Evolutionary conservation across 2,329 filamentous ascomycete species (phyloP).

Genomic region (Colletotrichum brevisporum): DNA sequence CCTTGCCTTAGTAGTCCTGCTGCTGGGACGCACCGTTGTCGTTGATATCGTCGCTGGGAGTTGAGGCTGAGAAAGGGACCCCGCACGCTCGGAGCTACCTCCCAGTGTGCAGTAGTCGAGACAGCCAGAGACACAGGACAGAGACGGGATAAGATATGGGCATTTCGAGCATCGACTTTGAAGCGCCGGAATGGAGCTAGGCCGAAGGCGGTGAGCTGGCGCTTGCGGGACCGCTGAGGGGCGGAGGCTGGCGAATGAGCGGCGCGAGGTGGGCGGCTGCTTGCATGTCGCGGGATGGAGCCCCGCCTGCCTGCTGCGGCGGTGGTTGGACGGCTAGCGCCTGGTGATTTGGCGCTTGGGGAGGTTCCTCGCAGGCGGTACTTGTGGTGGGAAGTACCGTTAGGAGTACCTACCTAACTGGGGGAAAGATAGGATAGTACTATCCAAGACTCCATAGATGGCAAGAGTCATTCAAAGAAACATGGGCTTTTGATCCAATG

Average conservation of each 20-base stretch:
- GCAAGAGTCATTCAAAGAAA: background rate
- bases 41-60: background rate
- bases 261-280: conserved; percentile 12
- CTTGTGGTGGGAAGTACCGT: too few species aligned
- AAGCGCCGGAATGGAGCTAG: conserved; percentile 1
- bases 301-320: background rate
- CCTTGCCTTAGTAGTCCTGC: background rate
- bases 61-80: conserved; percentile 20
- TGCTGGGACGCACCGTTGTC: too few species aligned
- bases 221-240: background rate
- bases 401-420: too few species aligned
- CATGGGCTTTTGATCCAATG: background rate
- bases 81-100: background rate
- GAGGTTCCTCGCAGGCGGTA: too few species aligned
- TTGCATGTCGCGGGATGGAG: conserved; percentile 13
- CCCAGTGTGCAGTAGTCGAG: too few species aligned
- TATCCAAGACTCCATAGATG: too few species aligned
- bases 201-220: conserved; percentile 12
- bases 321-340: background rate
- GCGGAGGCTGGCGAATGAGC: conserved; percentile 24
- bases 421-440: too few species aligned
- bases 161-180: background rate
- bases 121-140: background rate
- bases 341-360: background rate
- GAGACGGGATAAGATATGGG: conserved; percentile 8